Conservation (phyloP, 2,329 filamentous ascomycete species). For the Hypoxylon sp. region DNA sequence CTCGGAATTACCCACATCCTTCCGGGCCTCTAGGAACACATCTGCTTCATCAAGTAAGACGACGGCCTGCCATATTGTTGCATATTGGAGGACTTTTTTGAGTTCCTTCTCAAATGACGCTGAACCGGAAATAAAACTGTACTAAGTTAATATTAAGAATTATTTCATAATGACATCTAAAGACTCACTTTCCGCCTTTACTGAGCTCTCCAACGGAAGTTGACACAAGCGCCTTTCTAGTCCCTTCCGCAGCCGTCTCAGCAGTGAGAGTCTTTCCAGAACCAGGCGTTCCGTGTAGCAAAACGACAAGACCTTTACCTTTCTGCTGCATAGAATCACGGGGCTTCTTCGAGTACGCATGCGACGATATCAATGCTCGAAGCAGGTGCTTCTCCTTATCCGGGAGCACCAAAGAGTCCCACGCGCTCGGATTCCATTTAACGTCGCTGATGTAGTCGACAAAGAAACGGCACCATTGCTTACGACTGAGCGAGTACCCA, state of each 20-base stretch:
- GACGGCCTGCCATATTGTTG: conserved; percentile 53
- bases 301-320: conserved; percentile 57
- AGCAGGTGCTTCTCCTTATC: conserved; percentile 51
- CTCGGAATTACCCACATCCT: conserved; percentile 40
- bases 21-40: conserved; percentile 50
- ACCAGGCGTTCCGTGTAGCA: conserved; percentile 57
- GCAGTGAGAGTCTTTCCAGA: conserved; percentile 59
- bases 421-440: conserved; percentile 47
- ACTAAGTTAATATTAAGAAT: conserved; percentile 5
- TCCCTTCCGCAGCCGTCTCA: conserved; percentile 53
- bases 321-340: conserved; percentile 52
- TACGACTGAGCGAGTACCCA: conserved; percentile 50
- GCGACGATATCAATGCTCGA: conserved; percentile 50
- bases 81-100: conserved; percentile 49
- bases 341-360: conserved; percentile 48
- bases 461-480: conserved; percentile 51
- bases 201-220: conserved; percentile 50
- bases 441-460: conserved; percentile 48
- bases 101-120: conserved; percentile 48
- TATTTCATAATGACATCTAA: not conserved
- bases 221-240: conserved; percentile 47
- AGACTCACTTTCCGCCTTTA: conserved; percentile 39
- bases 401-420: conserved; percentile 49
- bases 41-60: conserved; percentile 55
- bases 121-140: conserved; percentile 38